These are phyloP conservation scores for Trichophyton schoenleinii DNA, from an alignment of 2,329 filamentous ascomycete species.

Conservation along the genomic window DNA sequence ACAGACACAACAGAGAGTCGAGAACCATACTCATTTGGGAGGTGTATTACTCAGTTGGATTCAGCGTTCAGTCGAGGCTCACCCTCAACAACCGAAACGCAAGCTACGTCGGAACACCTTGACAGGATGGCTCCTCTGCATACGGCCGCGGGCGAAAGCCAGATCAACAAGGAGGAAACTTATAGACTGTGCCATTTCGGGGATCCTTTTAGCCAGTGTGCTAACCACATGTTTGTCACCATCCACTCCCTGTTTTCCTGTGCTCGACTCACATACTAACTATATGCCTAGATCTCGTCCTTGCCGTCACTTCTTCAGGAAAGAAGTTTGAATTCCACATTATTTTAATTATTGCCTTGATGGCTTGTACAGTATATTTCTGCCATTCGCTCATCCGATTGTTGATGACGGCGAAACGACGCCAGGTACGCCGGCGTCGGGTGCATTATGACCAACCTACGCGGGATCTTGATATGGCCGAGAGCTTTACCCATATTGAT, in stretches of 20 bases:
- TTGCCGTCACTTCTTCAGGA: constrained; percentile 54
- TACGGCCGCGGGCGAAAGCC: constrained; percentile 12
- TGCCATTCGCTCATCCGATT: constrained; percentile 65
- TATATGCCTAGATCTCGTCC: constrained; percentile 50
- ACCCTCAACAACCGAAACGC: neutral
- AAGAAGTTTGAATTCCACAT: constrained; percentile 62
- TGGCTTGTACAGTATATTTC: constrained; percentile 66
- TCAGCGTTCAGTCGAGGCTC: neutral
- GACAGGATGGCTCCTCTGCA: constrained; percentile 12
- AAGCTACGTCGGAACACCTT: no score
- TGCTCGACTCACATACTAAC: neutral
- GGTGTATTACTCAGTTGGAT: neutral
- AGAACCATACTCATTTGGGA: neutral
- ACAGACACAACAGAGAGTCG: neutral
- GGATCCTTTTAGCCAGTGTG: constrained; percentile 46
- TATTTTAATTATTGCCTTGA: constrained; percentile 63
- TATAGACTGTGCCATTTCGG: constrained; percentile 52
- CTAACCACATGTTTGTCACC: constrained; percentile 52
- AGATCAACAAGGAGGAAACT: constrained; percentile 32
- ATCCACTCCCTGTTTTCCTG: neutral
- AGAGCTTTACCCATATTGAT: constrained; percentile 57
- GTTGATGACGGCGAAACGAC: constrained; percentile 52
- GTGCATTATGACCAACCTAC: neutral
- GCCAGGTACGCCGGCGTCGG: constrained; percentile 30
- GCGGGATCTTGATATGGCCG: constrained; percentile 13